Conservation (phyloP, 805 yeast species). For the Myxozyma lipomycoides region DNA sequence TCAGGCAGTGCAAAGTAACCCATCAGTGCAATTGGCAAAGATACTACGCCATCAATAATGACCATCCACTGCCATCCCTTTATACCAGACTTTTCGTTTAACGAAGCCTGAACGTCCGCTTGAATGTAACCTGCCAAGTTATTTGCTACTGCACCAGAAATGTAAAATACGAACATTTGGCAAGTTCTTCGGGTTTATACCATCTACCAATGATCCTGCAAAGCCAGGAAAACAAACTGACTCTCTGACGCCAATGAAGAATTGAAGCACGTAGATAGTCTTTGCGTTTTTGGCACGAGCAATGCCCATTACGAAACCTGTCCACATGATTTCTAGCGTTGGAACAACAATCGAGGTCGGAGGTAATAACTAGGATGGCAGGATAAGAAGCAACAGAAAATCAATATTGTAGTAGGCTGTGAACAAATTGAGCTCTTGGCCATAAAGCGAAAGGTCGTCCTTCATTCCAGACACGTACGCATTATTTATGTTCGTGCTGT, state of each 20-base stretch:
- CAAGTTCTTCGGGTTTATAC: constrained; percentile 54
- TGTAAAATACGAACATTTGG: constrained; percentile 40
- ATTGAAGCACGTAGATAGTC: constrained; percentile 56
- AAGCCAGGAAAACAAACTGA: constrained; percentile 54
- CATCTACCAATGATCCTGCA: constrained; percentile 46
- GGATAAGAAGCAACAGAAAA: constrained; percentile 36
- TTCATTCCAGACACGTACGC: constrained; percentile 10
- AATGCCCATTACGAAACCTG: constrained; percentile 48
- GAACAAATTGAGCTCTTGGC: constrained; percentile 7
- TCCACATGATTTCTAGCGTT: constrained; percentile 59
- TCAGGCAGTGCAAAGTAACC: constrained; percentile 32
- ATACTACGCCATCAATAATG: constrained; percentile 55
- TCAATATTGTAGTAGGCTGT: constrained; percentile 31
- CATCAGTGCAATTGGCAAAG: constrained; percentile 39
- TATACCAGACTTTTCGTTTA: constrained; percentile 31
- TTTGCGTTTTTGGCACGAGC: constrained; percentile 50
- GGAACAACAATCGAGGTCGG: constrained; percentile 43
- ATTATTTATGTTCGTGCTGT: constrained; percentile 37
- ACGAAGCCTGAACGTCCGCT: constrained; percentile 43
- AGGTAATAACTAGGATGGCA: constrained; percentile 33
- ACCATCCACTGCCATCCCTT: constrained; percentile 55
- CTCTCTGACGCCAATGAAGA: constrained; percentile 65
- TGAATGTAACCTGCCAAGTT: constrained; percentile 43
- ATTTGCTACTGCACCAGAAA: constrained; percentile 1
- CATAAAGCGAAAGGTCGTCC: not conserved